Evolutionary conservation across 257 asterid species (phyloP), one percentile per base, ranked within the genome.

Genomic region (Anisodus tanguticus): DNA sequence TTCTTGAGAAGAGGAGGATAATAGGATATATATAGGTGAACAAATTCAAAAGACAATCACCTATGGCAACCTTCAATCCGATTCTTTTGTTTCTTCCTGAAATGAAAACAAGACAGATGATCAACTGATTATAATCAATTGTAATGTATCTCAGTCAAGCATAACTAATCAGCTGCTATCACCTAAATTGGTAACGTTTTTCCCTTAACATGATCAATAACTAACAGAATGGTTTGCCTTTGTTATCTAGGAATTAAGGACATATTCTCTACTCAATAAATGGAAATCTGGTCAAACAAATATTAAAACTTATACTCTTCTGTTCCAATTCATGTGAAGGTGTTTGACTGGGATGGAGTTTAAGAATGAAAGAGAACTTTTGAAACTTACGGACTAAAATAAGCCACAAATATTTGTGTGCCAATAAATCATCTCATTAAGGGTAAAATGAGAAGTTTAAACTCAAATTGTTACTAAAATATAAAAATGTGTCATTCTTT

Each of bases 1-100:
- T 12, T 76, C 47, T 76, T 76, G 63, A 76, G 47, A 76, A 13
- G 3, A 31, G 5, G 62, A 77, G 47, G 47, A 51, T 74, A 53
- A 41, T 15, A 53, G 13, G 64, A 31, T 9, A 22, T 53, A 53
- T 53, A 49, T 15, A 4, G 19, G 31, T 13, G 49, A 53, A 77
- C 47, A 77, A 13, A 16, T 77, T 77, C 64, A 54, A 53, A 53
- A 64, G 64, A 4, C 64, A 77, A 13, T 77, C 49, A 77, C 82
- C 82, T 53, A 77, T 77, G 31, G 15, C 49, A 53, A 77, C 7
- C 64, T 26, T 53, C 58, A 53, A 1, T 53, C 63, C 49, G 26
- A 31, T 77, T 53, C 17, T 59, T 4, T 0, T 69, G 2, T 15
- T 77, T 77, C 64, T 54, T 77, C 64, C 82, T 77, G 82, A 77